phyloP scores from a whole-genome alignment of 2,329 filamentous ascomycete genomes.

The Aureobasidium sp. region DNA sequence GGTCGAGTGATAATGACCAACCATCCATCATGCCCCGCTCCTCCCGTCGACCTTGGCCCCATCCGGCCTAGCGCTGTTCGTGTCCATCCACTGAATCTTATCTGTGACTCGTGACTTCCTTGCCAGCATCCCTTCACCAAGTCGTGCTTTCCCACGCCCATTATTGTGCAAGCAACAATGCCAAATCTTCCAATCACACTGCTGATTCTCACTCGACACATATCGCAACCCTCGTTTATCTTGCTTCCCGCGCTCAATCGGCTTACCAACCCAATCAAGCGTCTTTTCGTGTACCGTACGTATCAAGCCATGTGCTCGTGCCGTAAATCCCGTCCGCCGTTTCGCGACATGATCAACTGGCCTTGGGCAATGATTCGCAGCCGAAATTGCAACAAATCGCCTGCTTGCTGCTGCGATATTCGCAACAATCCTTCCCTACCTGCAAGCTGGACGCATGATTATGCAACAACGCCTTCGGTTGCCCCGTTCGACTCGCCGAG shows the following conservation, averaged over 20 bases:
- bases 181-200: not conserved
- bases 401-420: not conserved
- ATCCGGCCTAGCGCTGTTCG: no score
- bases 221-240: not conserved
- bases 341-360: not conserved
- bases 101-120: conserved; percentile 6
- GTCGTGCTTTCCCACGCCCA: no score
- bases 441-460: conserved; percentile 6
- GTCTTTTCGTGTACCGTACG: not conserved
- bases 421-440: not conserved
- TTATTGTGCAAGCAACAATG: no score
- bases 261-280: not conserved
- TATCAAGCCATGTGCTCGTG: not conserved
- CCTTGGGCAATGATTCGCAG: conserved; percentile 4
- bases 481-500: not conserved
- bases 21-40: conserved; percentile 4
- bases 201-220: not conserved
- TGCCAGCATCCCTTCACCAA: no score
- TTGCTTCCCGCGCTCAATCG: not conserved
- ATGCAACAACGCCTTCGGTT: conserved; percentile 8
- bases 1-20: conserved; percentile 10
- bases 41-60: not conserved
- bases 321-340: not conserved
- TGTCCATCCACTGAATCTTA: no score
- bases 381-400: conserved; percentile 1